Base-by-base conservation (phyloP, 139 green algal genomes). In the Chlamydomonas applanata region DNA sequence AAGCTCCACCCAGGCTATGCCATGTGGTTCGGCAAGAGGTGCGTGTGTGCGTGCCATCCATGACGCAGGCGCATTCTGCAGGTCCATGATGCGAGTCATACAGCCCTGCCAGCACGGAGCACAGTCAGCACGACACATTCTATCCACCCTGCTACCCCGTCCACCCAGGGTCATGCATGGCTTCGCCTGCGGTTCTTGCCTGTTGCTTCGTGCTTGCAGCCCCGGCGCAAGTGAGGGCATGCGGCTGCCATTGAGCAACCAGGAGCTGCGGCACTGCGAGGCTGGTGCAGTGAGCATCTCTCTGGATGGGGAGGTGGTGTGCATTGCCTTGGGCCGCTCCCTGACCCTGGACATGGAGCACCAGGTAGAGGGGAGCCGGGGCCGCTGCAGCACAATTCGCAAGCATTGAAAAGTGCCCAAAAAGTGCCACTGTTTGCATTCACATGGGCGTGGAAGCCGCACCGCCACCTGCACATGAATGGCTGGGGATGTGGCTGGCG, bases 1-100 rank as follows among this genome's bases (percentile, higher is more conserved):
- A 86, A 87, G 71, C 69, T 94, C n/a, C 69, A 94, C 36, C 75
- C 73, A 19, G 70, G 84, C 54, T 83, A 87, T 73, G 85, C 72
- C 29, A 35, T 87, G 1, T 89, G 89, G 73, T 76, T 83, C 0
- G 89, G 88, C 7, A 85, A 80, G 29, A 81, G 69, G 82, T 87
- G 62, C 34, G 77, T 67, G 33, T 4, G 20, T 49, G 40, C 7
- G 40, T 49, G 40, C 40, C 40, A 49, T 7, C 7, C 40, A 49
- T n/a, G n/a, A n/a, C n/a, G n/a, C n/a, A n/a, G n/a, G n/a, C n/a
- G n/a, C n/a, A n/a, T n/a, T n/a, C n/a, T n/a, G n/a, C n/a, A n/a
- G n/a, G n/a, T n/a, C n/a, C n/a, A n/a, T n/a, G n/a, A n/a, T n/a
- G n/a, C n/a, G n/a, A n/a, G n/a, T n/a, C n/a, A n/a, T n/a, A n/a